Evolutionary conservation across 768 basidiomycete genomes (phyloP).

Genomic region (Mrakia gelida): DNA sequence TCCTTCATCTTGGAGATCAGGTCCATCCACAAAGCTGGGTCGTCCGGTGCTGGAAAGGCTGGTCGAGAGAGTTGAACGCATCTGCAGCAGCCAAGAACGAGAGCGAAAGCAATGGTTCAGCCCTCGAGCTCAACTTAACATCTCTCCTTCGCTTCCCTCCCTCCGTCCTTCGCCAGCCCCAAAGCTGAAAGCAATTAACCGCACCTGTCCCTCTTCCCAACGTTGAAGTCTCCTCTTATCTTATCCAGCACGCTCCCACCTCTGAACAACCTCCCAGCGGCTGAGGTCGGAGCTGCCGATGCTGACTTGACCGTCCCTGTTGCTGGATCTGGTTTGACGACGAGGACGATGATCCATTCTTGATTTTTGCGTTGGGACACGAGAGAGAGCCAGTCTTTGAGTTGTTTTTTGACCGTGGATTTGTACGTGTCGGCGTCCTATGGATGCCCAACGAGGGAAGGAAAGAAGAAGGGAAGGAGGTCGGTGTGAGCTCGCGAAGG

Average conservation of each 20-base stretch:
- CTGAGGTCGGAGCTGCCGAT: slow-evolving; percentile 47
- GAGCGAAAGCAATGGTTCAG: background rate
- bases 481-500: background rate
- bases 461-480: slow-evolving; percentile 22
- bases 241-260: slow-evolving; percentile 83
- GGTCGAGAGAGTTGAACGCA: slow-evolving; percentile 72
- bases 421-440: slow-evolving; percentile 74
- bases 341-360: slow-evolving; percentile 60
- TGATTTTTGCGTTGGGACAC: slow-evolving; percentile 67
- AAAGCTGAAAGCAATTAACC: too few species aligned
- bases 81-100: slow-evolving; percentile 46
- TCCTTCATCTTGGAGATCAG: slow-evolving; percentile 85
- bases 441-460: slow-evolving; percentile 8
- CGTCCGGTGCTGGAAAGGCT: slow-evolving; percentile 60
- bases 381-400: slow-evolving; percentile 82
- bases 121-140: background rate
- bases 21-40: slow-evolving; percentile 80
- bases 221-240: slow-evolving; percentile 85
- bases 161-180: too few species aligned
- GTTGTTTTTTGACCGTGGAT: slow-evolving; percentile 69
- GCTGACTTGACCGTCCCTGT: slow-evolving; percentile 7
- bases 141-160: background rate
- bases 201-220: slow-evolving; percentile 84
- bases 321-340: slow-evolving; percentile 26
- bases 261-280: slow-evolving; percentile 65